Base-by-base conservation (phyloP, 441 rosid species). In the Aleurites moluccanus region DNA sequence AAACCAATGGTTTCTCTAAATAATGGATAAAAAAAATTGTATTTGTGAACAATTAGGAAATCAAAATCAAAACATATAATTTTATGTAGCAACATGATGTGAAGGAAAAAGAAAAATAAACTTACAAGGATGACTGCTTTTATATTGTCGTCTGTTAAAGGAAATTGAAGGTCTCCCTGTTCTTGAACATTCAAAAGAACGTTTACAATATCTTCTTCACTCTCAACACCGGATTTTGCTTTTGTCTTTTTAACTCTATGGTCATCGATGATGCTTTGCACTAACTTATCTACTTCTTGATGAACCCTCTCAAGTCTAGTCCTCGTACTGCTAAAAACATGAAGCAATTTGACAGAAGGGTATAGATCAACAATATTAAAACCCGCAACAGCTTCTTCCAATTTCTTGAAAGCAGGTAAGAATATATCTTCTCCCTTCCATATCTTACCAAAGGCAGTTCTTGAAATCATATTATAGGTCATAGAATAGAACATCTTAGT, bases 171-270 rank as follows among this genome's bases (percentile, higher is more conserved):
- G 40, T 57, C 63, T 3, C 40, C 66, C n/a, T 57, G 35, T 16
- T 64, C 75, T 25, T 79, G 81, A 56, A 64, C 1, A 20, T 45
- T 40, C 50, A 74, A 27, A 11, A 75, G 64, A 5, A 75, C 73
- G 49, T 79, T 75, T 3, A 79, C 56, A 2, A 79, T 11, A 50
- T 70, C 73, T 49, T 40, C 44, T 50, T 64, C 53, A 4, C 0
- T 23, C 6, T 74, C 18, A 18, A 8, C 5, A 2, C 44, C 6
- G n/a, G 35, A 23, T 3, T 25, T 20, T 30, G n/a, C 27, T 6
- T 11, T 20, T 27, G 16, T n/a, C n/a, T 27, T 27, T 59, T 33
- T 27, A 25, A 33, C 35, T 59, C 35, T 59, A 27, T 59, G 63
- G 3, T 27, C 28, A 1, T 59, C 15, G 18, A 59, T 59, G 16